Evolutionary conservation across 768 basidiomycete genomes (phyloP), one percentile per base, ranked within the genome.

Genomic region (Russula earlei): DNA sequence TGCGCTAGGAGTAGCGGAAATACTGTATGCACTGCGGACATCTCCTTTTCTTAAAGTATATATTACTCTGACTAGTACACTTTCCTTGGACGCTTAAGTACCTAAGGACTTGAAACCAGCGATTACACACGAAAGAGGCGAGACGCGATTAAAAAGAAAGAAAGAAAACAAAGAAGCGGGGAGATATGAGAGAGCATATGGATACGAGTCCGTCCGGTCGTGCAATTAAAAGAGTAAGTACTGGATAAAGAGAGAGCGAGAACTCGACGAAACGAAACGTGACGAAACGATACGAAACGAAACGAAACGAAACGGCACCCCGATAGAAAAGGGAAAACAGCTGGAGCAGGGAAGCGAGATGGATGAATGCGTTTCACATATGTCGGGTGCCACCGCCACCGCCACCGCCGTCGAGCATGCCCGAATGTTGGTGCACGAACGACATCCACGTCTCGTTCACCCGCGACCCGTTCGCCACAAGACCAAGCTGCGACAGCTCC

Each of bases 381-480:
- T 40, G 49, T 40, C 34, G 37, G 27, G 29, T 29, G 14, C 22
- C 38, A 31, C 29, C 29, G 17, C 37, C 37, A 17, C 22, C 45
- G 20, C 38, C 34, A 9, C 14, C 43, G 15, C 60, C 62, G 56
- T 72, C 73, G 31, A 77, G 65, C 58, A 73, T 70, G 2, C 80
- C 77, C 8, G 76, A 78, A 52, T 82, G 77, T 22, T 82, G 78
- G 24, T 77, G 76, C 79, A 83, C 79, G 62, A 83, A 82, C 27
- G 75, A 76, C 52, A 75, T 75, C 82, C 82, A 83, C 22, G 79
- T 70, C 63, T 79, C 78, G 49, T 80, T 79, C 37, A 82, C 63
- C 36, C 78, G 69, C 42, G 79, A 78, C 9, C 59, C 51, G 56
- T 77, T 76, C 22, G 78, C 71, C 10, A 82, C 70, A 5, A 86